Base-by-base conservation (phyloP, 1,284 basidiomycete species). In the Leucoagaricus sp. region DNA sequence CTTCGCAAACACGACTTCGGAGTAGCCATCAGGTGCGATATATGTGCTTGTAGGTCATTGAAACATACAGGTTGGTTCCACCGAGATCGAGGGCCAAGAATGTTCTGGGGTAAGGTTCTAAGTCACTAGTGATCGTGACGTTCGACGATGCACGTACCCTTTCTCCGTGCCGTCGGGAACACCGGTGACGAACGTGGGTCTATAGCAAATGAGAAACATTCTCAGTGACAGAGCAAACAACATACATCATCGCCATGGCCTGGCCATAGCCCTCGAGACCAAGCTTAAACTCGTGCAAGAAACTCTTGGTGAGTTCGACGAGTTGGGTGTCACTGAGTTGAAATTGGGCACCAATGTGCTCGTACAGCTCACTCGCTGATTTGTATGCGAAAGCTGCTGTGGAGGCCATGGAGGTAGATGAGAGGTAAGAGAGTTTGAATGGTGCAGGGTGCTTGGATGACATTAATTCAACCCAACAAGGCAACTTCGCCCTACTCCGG, bases 21-120 rank as follows among this genome's bases (percentile, higher is more conserved):
- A 56, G 10, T 55, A 25, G 23, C n/a, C 45, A 54, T 52, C 45
- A 50, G 26, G 26, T 9, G 3, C 4, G n/a, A 47, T 34, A 10
- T 10, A 19, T 17, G n/a, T 34, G 33, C 31, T 29, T 0, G 15
- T 21, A 31, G 46, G 46, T 31, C 46, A n/a, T n/a, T 21, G 31
- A 21, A 46, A 42, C 57, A 49, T 72, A 95, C 88, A 98, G 80
- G 70, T 98, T 98, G 25, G 95, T 98, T 57, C 96, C 96, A 38
- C 95, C 95, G 26, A 98, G 84, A 75, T 98, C 96, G 36, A 98
- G 82, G 4, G 96, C 94, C 53, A 98, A 83, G 73, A 96, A 98
- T 4, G 92, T 94, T 47, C 94, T 95, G 69, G 26, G 51, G 40
- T 44, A 36, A 48, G 49, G 19, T 44, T 44, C 17, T 47, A 26